Base-by-base conservation (phyloP, 2,329 filamentous ascomycete genomes). In the Hymenoscyphus scutula region DNA sequence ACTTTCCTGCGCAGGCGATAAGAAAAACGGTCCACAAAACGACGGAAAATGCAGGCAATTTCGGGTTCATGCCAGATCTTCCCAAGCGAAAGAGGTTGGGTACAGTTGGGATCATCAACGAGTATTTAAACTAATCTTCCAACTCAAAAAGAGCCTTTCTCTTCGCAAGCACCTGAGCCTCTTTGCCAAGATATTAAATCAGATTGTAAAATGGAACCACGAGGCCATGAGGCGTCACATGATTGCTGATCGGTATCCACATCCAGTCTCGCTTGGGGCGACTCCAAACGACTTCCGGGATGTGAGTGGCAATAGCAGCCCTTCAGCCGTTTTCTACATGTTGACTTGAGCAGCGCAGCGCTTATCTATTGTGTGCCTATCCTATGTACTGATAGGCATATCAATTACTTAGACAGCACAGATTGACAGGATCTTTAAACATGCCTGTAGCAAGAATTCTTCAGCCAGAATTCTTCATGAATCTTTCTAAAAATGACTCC, bases 141-240 rank as follows among this genome's bases (percentile, higher is more conserved):
- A 8, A 34, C 10, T 13, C 15, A 8, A 13, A 13, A 34, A 13
- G 32, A 34, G 32, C 32, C 32, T 34, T 34, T n/a, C 32, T 30
- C 11, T 34, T 34, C 32, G 32, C 32, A 34, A 34, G 5, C 41
- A 48, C 41, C 41, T 48, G n/a, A 48, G 41, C 19, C 41, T 48
- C 41, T 48, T 23, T 48, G 41, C 41, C 41, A 48, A 48, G 41
- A 19, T 48, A 48, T 48, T 23, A 48, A 48, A 23, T 48, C 41
- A 25, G 41, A 48, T 48, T 11, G 41, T 25, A 48, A 11, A 23
- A 48, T 48, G 41, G 19, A 48, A 19, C 23, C 41, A 48, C 41
- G 19, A 48, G 41, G 41, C 41, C 19, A 11, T 25, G n/a, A 23
- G n/a, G 41, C 19, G n/a, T 48, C 41, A 48, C 41, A 25, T 23